Conservation (phyloP, 2,329 filamentous ascomycete species). For the Penicillium sp. region DNA sequence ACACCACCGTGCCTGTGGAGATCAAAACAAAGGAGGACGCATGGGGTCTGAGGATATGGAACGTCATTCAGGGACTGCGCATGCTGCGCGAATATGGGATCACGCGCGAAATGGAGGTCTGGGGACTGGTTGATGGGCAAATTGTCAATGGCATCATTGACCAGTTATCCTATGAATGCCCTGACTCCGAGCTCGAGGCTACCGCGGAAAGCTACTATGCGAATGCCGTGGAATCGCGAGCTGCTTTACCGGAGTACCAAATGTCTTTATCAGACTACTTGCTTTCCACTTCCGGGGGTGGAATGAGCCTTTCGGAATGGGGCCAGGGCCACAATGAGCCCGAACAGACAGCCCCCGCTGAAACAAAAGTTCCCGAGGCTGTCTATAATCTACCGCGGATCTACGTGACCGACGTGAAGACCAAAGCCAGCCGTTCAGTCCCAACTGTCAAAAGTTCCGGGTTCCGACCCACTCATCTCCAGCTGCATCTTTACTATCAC, state of each 20-base stretch:
- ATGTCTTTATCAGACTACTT: conserved; percentile 50
- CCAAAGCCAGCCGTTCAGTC: conserved; percentile 63
- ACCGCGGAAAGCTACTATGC: conserved; percentile 51
- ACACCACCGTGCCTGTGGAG: conserved; percentile 72
- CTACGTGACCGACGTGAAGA: conserved; percentile 92
- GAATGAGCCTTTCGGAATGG: conserved; percentile 37
- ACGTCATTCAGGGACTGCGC: conserved; percentile 81
- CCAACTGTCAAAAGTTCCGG: conserved; percentile 62
- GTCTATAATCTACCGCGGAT: conserved; percentile 42
- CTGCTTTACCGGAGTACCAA: conserved; percentile 46
- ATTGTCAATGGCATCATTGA: conserved; percentile 91
- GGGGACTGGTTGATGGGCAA: conserved; percentile 80
- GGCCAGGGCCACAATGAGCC: conserved; percentile 10
- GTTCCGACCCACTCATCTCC: conserved; percentile 76
- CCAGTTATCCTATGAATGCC: conserved; percentile 75
- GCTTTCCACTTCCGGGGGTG: conserved; percentile 39
- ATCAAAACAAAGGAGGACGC: conserved; percentile 75
- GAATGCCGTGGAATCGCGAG: conserved; percentile 37
- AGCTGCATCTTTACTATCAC: conserved; percentile 86
- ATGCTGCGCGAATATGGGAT: conserved; percentile 70
- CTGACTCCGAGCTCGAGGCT: conserved; percentile 69
- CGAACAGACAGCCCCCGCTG: conserved; percentile 3
- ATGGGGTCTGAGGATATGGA: conserved; percentile 85
- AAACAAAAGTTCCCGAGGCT: conserved; percentile 18
- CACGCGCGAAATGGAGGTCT: conserved; percentile 78